These are phyloP conservation scores for Butyriboletus appendiculatus DNA, from an alignment of 1,284 basidiomycete genomes.

Conservation along the genomic window DNA sequence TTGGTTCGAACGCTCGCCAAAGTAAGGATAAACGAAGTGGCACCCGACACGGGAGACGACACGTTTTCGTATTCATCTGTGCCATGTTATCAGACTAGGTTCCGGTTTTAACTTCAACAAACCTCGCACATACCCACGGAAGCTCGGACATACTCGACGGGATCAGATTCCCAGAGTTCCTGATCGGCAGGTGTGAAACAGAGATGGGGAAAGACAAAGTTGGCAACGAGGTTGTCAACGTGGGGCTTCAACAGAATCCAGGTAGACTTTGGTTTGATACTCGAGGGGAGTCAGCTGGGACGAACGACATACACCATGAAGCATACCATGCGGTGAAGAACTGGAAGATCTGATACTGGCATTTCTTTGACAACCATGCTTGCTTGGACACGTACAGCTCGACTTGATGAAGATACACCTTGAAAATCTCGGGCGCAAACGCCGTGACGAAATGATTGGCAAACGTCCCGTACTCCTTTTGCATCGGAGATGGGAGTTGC, in stretches of 20 bases:
- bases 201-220: constrained; percentile 84
- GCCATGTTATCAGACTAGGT: neutral
- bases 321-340: constrained; percentile 85
- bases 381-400: constrained; percentile 70
- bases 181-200: constrained; percentile 70
- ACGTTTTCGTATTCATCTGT: constrained; percentile 80
- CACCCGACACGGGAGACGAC: constrained; percentile 72
- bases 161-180: constrained; percentile 75
- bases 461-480: constrained; percentile 69
- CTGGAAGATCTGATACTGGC: constrained; percentile 76
- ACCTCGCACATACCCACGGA: constrained; percentile 57
- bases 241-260: constrained; percentile 86
- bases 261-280: constrained; percentile 86
- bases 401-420: constrained; percentile 75
- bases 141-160: constrained; percentile 75
- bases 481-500: constrained; percentile 72
- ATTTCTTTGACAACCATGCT: constrained; percentile 80
- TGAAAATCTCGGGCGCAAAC: constrained; percentile 86
- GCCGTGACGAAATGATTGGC: constrained; percentile 74
- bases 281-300: constrained; percentile 34
- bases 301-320: neutral
- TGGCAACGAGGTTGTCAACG: constrained; percentile 69
- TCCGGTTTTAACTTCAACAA: neutral
- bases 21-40: constrained; percentile 76
- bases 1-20: constrained; percentile 79